Evolutionary conservation across 2,329 filamentous ascomycete species (phyloP), one percentile per base, ranked within the genome.

Genomic region (Colletotrichum acutatum): DNA sequence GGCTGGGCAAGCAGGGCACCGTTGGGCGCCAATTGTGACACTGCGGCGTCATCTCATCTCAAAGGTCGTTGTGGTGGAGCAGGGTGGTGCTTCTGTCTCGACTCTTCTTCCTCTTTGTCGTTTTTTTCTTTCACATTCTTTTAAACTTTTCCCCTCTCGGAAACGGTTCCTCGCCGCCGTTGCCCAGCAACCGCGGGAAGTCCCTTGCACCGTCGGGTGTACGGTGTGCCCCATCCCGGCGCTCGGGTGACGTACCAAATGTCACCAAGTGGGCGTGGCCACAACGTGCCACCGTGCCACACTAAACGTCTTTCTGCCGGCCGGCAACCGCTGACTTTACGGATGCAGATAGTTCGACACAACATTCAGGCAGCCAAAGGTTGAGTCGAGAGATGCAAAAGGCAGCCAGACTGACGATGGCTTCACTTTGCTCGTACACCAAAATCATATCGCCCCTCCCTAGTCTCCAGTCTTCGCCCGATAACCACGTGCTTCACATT

Each of bases 161-260:
- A 59, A 64, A 68, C 70, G 53, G 54, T 22, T 19, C 22, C 49
- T 58, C 64, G 9, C 1, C 2, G 2, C 32, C 62, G 74, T 75
- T 75, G 72, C 74, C 68, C 60, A 37, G 74, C 74, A 75, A 75
- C 74, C 32, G 22, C 69, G 68, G 74, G 66, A 60, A 63, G 65
- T 69, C 72, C 74, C 72, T 75, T 64, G 66, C 32, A 53, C 58
- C 19, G 6, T 32, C 11, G 32, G 32, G 32, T 42, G 37, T 42
- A 16, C 37, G 37, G 37, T 53, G 66, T 57, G 66, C 53, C 56
- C 61, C 61, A 62, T 58, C 61, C 63, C 52, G n/a, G 28, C 56
- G 57, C 26, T 49, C 42, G 46, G 19, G 74, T 74, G 72, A 75
- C 74, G 74, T 74, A 75, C 68, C 66, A 61, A 42, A 65, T 37